phyloP scores from a whole-genome alignment of 2,329 filamentous ascomycete genomes.

The Chaetomiaceae sp. region DNA sequence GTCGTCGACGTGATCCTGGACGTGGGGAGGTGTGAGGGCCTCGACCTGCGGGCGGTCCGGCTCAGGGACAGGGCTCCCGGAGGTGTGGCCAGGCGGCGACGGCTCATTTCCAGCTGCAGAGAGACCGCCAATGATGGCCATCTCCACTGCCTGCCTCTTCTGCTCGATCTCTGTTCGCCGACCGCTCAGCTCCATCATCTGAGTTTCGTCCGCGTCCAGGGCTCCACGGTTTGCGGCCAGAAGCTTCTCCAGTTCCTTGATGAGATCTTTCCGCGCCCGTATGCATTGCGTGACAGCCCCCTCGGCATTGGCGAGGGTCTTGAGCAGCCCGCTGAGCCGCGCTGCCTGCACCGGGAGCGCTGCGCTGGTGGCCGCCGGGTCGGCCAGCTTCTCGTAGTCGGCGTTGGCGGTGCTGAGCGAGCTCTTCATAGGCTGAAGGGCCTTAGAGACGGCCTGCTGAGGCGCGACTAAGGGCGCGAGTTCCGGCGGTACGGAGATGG shows the following conservation, averaged over 20 bases:
- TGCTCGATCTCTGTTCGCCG: slow-evolving; percentile 69
- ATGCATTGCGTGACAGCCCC: slow-evolving; percentile 85
- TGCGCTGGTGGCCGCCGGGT: slow-evolving; percentile 62
- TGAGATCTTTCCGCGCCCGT: slow-evolving; percentile 72
- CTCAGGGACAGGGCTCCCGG: slow-evolving; percentile 47
- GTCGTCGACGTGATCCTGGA: slow-evolving; percentile 39
- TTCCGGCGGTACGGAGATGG: slow-evolving; percentile 67
- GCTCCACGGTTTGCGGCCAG: slow-evolving; percentile 67
- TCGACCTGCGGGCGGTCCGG: slow-evolving; percentile 76
- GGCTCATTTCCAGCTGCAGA: slow-evolving; percentile 53
- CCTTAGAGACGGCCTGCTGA: slow-evolving; percentile 70
- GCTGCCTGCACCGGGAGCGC: slow-evolving; percentile 89
- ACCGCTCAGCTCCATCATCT: slow-evolving; percentile 58
- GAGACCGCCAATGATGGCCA: slow-evolving; percentile 82
- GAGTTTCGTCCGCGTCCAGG: slow-evolving; percentile 63
- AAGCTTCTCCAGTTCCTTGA: slow-evolving; percentile 76
- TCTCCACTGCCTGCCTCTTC: slow-evolving; percentile 84
- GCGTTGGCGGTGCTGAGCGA: slow-evolving; percentile 65
- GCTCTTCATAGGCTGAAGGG: slow-evolving; percentile 61
- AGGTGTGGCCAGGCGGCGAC: slow-evolving; percentile 42
- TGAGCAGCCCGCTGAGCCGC: slow-evolving; percentile 81
- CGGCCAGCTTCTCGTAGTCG: slow-evolving; percentile 80
- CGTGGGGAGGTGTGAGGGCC: slow-evolving; percentile 72
- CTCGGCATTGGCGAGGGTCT: slow-evolving; percentile 81
- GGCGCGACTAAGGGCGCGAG: slow-evolving; percentile 69